Evolutionary conservation across 768 basidiomycete genomes (phyloP).

Genomic region (Mrakia hoshinonis): DNA sequence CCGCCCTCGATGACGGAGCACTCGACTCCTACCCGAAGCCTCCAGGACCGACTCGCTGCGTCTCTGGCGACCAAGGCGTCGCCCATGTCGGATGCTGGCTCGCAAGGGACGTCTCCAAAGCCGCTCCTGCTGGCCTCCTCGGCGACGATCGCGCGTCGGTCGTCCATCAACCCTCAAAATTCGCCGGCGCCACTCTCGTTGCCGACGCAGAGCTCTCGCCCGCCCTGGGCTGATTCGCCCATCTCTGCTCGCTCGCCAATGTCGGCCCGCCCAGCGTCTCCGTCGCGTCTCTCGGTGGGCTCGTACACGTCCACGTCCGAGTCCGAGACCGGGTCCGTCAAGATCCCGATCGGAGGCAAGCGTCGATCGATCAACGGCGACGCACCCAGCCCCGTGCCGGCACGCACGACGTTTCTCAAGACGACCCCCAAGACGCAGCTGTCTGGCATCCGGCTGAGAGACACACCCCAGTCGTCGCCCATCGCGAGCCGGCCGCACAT

Average conservation of each 20-base stretch:
- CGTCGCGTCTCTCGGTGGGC: not conserved
- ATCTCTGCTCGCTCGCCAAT: not conserved
- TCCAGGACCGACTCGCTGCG: slow-evolving; percentile 25
- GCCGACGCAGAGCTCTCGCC: not conserved
- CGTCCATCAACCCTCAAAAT: slow-evolving; percentile 2
- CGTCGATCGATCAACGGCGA: not conserved
- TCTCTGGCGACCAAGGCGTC: slow-evolving; percentile 18
- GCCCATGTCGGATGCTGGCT: not conserved
- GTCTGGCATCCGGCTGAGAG: slow-evolving; percentile 21
- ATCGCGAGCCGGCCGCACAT: not conserved
- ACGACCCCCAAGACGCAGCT: slow-evolving; percentile 23
- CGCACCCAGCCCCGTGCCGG: not conserved
- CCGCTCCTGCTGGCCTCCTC: slow-evolving; percentile 25
- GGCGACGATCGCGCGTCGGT: not conserved
- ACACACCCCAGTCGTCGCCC: not conserved
- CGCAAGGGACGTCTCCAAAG: slow-evolving; percentile 13
- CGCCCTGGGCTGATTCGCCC: slow-evolving; percentile 10
- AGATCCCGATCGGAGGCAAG: slow-evolving; percentile 22
- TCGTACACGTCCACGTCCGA: not conserved
- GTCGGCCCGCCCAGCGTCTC: not conserved
- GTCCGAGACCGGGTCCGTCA: not conserved
- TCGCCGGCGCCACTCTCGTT: not conserved
- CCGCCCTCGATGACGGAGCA: not conserved
- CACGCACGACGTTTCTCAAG: slow-evolving; percentile 26
- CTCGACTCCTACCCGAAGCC: slow-evolving; percentile 13